phyloP scores from a whole-genome alignment of 768 basidiomycete species.

The Postia placenta region DNA sequence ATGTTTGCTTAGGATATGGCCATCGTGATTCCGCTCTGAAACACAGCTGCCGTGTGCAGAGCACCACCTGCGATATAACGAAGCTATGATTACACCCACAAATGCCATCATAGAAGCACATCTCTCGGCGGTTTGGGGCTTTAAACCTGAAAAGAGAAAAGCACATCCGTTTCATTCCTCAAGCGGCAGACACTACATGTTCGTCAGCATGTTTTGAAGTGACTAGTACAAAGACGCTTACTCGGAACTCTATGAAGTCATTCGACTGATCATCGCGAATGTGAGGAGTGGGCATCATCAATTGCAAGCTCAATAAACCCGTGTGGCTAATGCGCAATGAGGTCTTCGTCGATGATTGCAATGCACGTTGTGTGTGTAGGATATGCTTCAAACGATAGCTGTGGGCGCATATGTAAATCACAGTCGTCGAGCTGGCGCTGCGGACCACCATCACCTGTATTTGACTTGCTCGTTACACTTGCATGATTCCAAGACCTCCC shows the following conservation, averaged over 20 bases:
- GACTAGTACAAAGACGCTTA: constrained; percentile 31
- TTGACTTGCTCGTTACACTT: constrained; percentile 64
- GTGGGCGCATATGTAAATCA: not conserved
- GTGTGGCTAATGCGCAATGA: constrained; percentile 80
- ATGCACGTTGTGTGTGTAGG: constrained; percentile 59
- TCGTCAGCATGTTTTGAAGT: not conserved
- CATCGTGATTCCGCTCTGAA: too few relatives aligned
- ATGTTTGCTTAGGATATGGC: not conserved
- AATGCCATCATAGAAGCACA: too few relatives aligned
- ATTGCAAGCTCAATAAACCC: constrained; percentile 83
- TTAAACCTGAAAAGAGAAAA: not conserved
- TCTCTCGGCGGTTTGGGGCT: too few relatives aligned
- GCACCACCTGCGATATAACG: too few relatives aligned
- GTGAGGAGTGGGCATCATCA: constrained; percentile 64
- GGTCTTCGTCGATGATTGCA: constrained; percentile 82
- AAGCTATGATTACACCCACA: too few relatives aligned
- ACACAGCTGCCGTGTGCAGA: too few relatives aligned
- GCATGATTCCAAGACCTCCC: constrained; percentile 86
- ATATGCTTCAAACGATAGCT: constrained; percentile 88
- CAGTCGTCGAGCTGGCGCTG: too few relatives aligned
- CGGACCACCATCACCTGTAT: constrained; percentile 58
- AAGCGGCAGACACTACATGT: constrained; percentile 19
- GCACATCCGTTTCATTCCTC: constrained; percentile 17
- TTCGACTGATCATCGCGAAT: constrained; percentile 33
- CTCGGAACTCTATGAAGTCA: constrained; percentile 86